phyloP scores from a whole-genome alignment of 352 stramenopile species.

The Globisporangium okanoganense region DNA sequence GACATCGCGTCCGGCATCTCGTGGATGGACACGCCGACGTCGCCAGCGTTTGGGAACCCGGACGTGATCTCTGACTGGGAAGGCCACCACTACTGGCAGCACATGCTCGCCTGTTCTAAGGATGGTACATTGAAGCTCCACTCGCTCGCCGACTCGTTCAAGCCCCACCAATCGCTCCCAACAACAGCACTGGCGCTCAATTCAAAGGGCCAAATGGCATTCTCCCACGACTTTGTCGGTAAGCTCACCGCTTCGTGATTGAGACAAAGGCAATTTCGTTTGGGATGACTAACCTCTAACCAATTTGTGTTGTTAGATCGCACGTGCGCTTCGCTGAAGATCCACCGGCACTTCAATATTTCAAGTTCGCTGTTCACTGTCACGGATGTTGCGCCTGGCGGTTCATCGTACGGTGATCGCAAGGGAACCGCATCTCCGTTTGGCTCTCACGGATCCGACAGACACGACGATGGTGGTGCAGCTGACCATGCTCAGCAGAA shows the following conservation, averaged over 20 bases:
- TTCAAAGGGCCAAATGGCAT: conserved; percentile 73
- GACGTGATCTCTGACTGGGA: conserved; percentile 44
- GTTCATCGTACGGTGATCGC: conserved; percentile 18
- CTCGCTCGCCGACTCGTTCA: conserved; percentile 79
- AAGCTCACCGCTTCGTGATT: conserved; percentile 9
- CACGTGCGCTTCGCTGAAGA: conserved; percentile 77
- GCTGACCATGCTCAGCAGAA: conserved; percentile 5
- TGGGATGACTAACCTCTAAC: neutral
- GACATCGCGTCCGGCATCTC: conserved; percentile 82
- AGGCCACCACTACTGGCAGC: conserved; percentile 80
- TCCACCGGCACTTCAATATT: conserved; percentile 63
- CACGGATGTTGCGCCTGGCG: conserved; percentile 5
- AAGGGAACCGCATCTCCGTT: conserved; percentile 9
- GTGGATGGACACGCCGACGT: conserved; percentile 79
- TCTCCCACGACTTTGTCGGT: conserved; percentile 84
- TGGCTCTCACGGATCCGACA: conserved; percentile 14
- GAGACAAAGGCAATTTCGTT: no score
- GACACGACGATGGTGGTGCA: conserved; percentile 9
- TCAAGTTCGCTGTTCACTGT: conserved; percentile 72
- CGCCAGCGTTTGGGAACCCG: conserved; percentile 22
- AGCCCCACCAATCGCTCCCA: conserved; percentile 73
- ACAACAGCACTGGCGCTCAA: conserved; percentile 75
- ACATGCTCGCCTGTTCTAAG: conserved; percentile 87
- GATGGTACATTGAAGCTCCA: conserved; percentile 85
- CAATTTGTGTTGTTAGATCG: conserved; percentile 42